These are phyloP conservation scores for Strobilomyces confusus DNA, from an alignment of 768 basidiomycete species.

Conservation along the genomic window DNA sequence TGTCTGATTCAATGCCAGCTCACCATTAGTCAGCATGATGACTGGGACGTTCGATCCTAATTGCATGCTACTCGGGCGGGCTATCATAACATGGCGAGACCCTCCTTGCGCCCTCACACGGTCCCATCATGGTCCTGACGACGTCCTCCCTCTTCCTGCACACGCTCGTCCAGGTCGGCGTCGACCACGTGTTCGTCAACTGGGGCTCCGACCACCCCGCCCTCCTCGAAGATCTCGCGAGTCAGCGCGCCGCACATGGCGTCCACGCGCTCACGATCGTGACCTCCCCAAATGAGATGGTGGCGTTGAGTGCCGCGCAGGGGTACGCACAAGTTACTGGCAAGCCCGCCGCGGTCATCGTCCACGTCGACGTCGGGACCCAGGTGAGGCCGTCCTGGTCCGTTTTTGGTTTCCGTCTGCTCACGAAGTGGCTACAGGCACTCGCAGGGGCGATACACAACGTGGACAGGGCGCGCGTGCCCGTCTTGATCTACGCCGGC, in stretches of 20 bases:
- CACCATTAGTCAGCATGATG: too few species aligned
- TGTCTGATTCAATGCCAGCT: too few species aligned
- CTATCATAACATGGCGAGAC: too few species aligned
- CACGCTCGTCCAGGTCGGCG: slow-evolving; percentile 50
- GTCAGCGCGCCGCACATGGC: slow-evolving; percentile 41
- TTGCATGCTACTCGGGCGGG: too few species aligned
- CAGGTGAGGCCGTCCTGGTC: slow-evolving; percentile 37
- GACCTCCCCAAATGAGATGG: slow-evolving; percentile 75
- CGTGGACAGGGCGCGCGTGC: slow-evolving; percentile 55
- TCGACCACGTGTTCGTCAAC: slow-evolving; percentile 69
- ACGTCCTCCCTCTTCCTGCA: slow-evolving; percentile 60
- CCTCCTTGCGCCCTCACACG: neutral
- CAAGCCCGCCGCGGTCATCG: slow-evolving; percentile 65
- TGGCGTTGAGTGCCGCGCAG: slow-evolving; percentile 67
- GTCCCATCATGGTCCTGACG: slow-evolving; percentile 41
- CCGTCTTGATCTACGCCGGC: slow-evolving; percentile 70
- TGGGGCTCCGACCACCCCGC: slow-evolving; percentile 78
- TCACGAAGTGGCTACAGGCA: slow-evolving; percentile 38
- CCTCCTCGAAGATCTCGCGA: slow-evolving; percentile 62
- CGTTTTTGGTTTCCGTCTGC: neutral
- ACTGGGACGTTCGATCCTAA: too few species aligned
- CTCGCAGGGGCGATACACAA: slow-evolving; percentile 72
- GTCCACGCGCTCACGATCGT: slow-evolving; percentile 48
- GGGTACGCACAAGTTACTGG: slow-evolving; percentile 66
- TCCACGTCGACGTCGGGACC: slow-evolving; percentile 71